Conservation (phyloP, 1,284 basidiomycete species). For the Trichosporon sp. region DNA sequence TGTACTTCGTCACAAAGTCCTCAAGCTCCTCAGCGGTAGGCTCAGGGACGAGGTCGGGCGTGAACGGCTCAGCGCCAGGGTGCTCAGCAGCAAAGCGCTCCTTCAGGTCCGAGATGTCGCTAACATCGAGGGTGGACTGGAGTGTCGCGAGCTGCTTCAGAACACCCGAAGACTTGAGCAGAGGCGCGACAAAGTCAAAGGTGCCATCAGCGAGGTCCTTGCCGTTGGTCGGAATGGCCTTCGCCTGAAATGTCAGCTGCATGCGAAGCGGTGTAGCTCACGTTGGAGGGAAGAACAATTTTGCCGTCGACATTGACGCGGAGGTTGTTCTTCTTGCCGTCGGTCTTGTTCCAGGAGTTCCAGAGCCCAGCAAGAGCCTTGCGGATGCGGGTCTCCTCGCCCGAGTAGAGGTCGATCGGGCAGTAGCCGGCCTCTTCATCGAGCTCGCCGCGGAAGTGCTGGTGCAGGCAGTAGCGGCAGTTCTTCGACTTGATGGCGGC, state of each 20-base stretch:
- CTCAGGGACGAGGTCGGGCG: constrained; percentile 41
- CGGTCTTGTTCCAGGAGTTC: constrained; percentile 62
- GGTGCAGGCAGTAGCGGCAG: constrained; percentile 85
- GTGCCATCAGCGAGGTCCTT: constrained; percentile 13
- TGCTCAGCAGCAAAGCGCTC: constrained; percentile 22
- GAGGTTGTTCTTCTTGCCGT: constrained; percentile 70
- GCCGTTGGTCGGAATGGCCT: constrained; percentile 16
- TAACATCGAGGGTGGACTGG: constrained; percentile 70
- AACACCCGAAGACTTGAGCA: constrained; percentile 58
- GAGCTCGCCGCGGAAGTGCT: constrained; percentile 52
- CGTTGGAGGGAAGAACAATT: constrained; percentile 59
- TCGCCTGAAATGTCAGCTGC: constrained; percentile 21
- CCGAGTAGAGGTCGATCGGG: constrained; percentile 80
- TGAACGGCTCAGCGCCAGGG: constrained; percentile 28
- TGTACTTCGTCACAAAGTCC: constrained; percentile 59
- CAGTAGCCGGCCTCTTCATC: constrained; percentile 57
- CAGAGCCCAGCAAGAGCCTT: constrained; percentile 69
- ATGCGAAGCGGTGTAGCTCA: constrained; percentile 44
- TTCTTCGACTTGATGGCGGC: constrained; percentile 61
- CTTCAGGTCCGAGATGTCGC: constrained; percentile 60
- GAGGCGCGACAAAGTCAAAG: constrained; percentile 51
- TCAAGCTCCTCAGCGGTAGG: constrained; percentile 60
- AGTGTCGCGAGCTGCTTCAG: constrained; percentile 60
- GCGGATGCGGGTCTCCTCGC: constrained; percentile 56
- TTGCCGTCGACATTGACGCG: constrained; percentile 68